Percentiles rank a stretch among this genome's conserved stretches.
These are phyloP conservation scores for Hypoxylon rickii DNA, from an alignment of 495 filamentous ascomycete species.

Conservation along the genomic window DNA sequence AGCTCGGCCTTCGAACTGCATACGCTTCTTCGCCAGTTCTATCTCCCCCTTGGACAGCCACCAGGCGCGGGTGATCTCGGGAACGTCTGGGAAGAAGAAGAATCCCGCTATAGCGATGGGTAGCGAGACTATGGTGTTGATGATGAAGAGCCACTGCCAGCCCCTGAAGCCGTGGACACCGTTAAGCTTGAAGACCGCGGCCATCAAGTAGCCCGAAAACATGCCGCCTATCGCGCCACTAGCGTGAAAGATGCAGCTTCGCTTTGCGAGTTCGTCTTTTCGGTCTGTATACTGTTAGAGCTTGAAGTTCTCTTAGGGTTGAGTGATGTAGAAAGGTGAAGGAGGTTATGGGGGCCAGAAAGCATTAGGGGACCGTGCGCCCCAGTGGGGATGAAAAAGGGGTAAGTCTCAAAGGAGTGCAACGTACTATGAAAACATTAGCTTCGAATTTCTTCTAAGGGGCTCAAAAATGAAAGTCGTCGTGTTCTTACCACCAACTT, in stretches of 20 bases:
- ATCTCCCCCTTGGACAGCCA: constrained; percentile 48
- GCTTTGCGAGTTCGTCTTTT: constrained; percentile 61
- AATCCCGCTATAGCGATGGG: constrained; percentile 60
- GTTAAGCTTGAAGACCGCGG: constrained; percentile 60
- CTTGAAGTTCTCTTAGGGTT: neutral
- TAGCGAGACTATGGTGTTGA: constrained; percentile 51
- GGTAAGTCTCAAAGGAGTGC: neutral
- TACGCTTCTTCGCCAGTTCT: constrained; percentile 47
- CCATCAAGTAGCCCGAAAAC: constrained; percentile 65
- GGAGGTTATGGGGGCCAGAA: too few relatives aligned
- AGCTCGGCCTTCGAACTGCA: constrained; percentile 50
- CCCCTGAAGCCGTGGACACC: constrained; percentile 52
- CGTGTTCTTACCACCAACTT: constrained; percentile 49
- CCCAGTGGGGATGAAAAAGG: neutral
- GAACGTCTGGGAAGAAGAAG: constrained; percentile 64
- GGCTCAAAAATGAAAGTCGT: constrained; percentile 47
- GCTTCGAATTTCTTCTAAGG: neutral
- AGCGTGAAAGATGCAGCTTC: constrained; percentile 67
- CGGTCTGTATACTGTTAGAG: constrained; percentile 34
- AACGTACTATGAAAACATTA: constrained; percentile 18
- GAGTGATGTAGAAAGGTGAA: too few relatives aligned
- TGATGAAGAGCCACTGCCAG: constrained; percentile 58
- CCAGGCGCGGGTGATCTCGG: constrained; percentile 62
- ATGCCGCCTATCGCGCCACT: constrained; percentile 57
- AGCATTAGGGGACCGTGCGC: too few relatives aligned